Evolutionary conservation across 495 filamentous ascomycete genomes (phyloP).

Genomic region (Aspergillus nanangensis): DNA sequence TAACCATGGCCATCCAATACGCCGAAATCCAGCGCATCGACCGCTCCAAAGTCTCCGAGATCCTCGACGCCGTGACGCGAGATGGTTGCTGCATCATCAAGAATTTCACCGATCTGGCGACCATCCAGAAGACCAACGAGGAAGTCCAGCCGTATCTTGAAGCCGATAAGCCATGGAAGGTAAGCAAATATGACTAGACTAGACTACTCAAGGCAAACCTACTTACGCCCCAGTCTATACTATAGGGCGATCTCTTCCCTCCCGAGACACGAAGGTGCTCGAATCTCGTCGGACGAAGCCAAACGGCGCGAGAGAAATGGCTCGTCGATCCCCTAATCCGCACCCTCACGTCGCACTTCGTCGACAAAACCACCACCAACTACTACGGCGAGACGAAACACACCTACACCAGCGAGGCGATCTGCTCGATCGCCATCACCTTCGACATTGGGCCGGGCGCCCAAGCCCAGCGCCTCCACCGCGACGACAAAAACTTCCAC

Average conservation of each 20-base stretch:
- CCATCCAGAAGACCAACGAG: slow-evolving; percentile 4
- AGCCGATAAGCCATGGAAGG: slow-evolving; percentile 16
- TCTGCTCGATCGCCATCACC: slow-evolving; percentile 14
- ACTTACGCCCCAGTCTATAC: too few relatives aligned
- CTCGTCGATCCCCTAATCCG: background rate
- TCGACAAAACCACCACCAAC: background rate
- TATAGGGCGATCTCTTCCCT: background rate
- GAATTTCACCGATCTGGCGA: slow-evolving; percentile 9
- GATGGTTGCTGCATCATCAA: too few relatives aligned
- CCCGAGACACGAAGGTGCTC: background rate
- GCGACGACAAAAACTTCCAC: slow-evolving; percentile 16
- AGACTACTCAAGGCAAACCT: too few relatives aligned
- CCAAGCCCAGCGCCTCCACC: slow-evolving; percentile 13
- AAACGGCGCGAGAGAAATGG: background rate
- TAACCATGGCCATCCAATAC: too few relatives aligned
- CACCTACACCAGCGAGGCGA: slow-evolving; percentile 13
- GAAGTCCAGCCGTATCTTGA: slow-evolving; percentile 10
- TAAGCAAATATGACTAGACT: too few relatives aligned
- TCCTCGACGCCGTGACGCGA: too few relatives aligned
- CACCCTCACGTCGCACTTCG: background rate
- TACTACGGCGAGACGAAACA: slow-evolving; percentile 14
- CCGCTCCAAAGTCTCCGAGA: too few relatives aligned
- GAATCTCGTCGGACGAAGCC: background rate
- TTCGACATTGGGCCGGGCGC: slow-evolving; percentile 14
- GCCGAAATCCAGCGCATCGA: too few relatives aligned